Base-by-base conservation (phyloP, 2,329 filamentous ascomycete genomes). In the Pestalotiopsis sp. region DNA sequence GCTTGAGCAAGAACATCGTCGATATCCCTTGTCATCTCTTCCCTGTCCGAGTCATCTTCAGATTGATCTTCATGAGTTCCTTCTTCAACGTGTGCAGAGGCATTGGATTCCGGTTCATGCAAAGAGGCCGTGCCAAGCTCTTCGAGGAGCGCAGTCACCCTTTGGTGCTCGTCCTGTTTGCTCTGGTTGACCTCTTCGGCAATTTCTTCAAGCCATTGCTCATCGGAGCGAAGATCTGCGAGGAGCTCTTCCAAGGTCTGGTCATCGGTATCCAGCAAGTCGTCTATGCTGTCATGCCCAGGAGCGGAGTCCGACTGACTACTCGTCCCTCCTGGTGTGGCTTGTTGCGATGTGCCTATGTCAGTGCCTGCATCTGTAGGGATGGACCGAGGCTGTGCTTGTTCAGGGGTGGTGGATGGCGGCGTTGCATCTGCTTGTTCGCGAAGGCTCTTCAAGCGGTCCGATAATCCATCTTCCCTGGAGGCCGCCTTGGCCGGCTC, bases 191-290 rank as follows among this genome's bases (percentile, higher is more conserved):
- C 70, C 58, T 78, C 77, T 31, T 75, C 71, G 5, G 68, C 71
- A 49, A 72, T 70, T 25, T 81, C 78, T 12, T 82, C 79, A 0
- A 79, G 73, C 41, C 76, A 76, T 1, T 73, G 73, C 25, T 78
- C 76, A 5, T 79, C 77, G 2, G 78, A 74, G 25, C 77, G 78
- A 9, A 85, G 79, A 36, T 83, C 81, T 2, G 79, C 81, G 2
- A 89, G 79, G 11, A 89, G 79, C 69, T 87, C 85, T 67, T 88
- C 82, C 0, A 88, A 77, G 1, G 82, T 85, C 61, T 83, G 78
- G n/a, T 88, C 86, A 71, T 87, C 86, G 2, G 83, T 85, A 45
- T 81, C 77, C 36, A 85, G 79, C 20, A 85, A 73, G 1, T 79
- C 75, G 52, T 82, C 82, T 0, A 82, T 79, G 57, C 79, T 77